Percentiles rank a stretch among this genome's conserved stretches.
These are phyloP conservation scores for Arctium minus DNA, from an alignment of 129 eudicot genomes.

Conservation along the genomic window DNA sequence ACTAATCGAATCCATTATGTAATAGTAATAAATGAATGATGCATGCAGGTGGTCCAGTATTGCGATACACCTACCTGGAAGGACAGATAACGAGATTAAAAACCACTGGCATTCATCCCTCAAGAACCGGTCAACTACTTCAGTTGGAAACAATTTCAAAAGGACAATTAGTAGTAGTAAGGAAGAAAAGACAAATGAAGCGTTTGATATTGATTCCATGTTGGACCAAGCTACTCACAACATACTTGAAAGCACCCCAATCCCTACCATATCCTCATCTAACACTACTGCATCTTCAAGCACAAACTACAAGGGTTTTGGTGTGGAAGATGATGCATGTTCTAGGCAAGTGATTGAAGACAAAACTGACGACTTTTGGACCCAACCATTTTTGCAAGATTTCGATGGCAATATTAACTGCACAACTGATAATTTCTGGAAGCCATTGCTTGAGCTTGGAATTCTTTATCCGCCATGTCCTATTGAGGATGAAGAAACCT, in stretches of 20 bases:
- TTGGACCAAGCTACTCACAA: slow-evolving; percentile 6
- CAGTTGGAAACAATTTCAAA: background rate
- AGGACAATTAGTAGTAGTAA: background rate
- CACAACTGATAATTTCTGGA: slow-evolving; percentile 18
- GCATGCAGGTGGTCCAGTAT: slow-evolving; percentile 24
- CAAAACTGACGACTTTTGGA: slow-evolving; percentile 19
- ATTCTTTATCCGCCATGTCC: slow-evolving; percentile 18
- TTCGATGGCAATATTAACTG: slow-evolving; percentile 7
- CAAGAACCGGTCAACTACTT: slow-evolving; percentile 19
- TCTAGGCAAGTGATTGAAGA: background rate
- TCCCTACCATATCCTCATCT: slow-evolving; percentile 6
- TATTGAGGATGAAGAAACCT: slow-evolving; percentile 10
- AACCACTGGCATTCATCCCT: slow-evolving; percentile 32
- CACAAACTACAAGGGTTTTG: background rate
- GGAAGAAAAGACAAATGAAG: slow-evolving; percentile 7
- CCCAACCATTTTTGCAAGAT: slow-evolving; percentile 23
- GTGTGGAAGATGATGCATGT: slow-evolving; percentile 20
- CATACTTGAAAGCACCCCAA: slow-evolving; percentile 26
- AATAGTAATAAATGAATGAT: background rate
- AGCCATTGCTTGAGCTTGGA: slow-evolving; percentile 22
- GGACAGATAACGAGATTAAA: slow-evolving; percentile 34
- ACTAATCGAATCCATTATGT: background rate
- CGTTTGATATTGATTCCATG: slow-evolving; percentile 3
- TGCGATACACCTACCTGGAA: slow-evolving; percentile 19
- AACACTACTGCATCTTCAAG: background rate